Evolutionary conservation across 768 basidiomycete species (phyloP).

Genomic region (Suillus discolor): DNA sequence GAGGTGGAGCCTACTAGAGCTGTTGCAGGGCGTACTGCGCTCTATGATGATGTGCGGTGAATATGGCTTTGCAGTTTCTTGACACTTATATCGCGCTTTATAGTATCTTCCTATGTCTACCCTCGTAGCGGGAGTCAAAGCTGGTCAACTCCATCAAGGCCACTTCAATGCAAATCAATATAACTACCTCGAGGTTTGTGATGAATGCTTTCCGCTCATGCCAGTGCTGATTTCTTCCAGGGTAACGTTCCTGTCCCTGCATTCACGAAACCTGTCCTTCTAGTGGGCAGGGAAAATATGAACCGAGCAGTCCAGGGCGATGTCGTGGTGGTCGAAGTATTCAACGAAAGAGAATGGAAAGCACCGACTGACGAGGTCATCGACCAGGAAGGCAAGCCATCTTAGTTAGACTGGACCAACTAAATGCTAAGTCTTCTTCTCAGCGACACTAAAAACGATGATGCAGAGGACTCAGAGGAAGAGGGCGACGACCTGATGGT

Average conservation of each 20-base stretch:
- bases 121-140: conserved; percentile 81
- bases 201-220: background rate
- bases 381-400: conserved; percentile 79
- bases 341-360: conserved; percentile 89
- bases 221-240: conserved; percentile 36
- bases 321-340: conserved; percentile 86
- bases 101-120: conserved; percentile 81
- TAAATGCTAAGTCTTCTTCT: conserved; percentile 9
- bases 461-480: conserved; percentile 74
- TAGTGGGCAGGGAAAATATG: conserved; percentile 91
- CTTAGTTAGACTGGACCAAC: conserved; percentile 4
- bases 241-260: conserved; percentile 79
- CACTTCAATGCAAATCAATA: conserved; percentile 95
- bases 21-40: conserved; percentile 50
- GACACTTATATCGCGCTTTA: background rate
- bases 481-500: conserved; percentile 47
- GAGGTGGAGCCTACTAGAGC: conserved; percentile 66
- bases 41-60: conserved; percentile 73
- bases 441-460: conserved; percentile 87
- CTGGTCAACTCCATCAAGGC: conserved; percentile 84
- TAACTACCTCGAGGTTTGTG: conserved; percentile 87
- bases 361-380: conserved; percentile 90
- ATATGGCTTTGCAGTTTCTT: background rate
- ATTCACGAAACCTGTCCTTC: conserved; percentile 76
- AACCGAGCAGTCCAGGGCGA: conserved; percentile 96